Base-by-base conservation (phyloP, 2,329 filamentous ascomycete species). In the Huntiella omanensis region DNA sequence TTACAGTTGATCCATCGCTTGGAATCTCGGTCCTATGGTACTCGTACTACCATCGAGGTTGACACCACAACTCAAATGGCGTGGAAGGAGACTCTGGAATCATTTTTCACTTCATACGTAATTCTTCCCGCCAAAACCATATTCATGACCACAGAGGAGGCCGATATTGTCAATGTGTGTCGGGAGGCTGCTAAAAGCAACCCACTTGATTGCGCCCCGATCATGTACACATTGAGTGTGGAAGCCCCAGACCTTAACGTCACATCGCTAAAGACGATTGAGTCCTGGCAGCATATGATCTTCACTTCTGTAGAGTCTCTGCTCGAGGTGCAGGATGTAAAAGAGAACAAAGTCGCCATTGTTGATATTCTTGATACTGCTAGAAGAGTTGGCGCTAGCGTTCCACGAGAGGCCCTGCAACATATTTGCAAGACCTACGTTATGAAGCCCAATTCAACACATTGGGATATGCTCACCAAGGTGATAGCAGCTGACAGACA, bases 31-130 rank as follows among this genome's bases (percentile, higher is more conserved):
- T 15, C 45, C 6, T 42, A 50, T 41, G 12, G 19, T 16, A 39
- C 41, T 5, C 13, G 35, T 5, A 28, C 40, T 22, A 43, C 42
- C 11, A 33, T 33, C 4, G 44, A 50, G n/a, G 11, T 40, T 3
- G 32, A 36, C 11, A 41, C 49, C n/a, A 22, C 13, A 16, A 40
- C 37, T n/a, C 45, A 45, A 35, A 15, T 33, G 3, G 12, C 45
- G 2, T 76, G 72, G 73, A 56, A 58, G 1, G 54, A 55, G 3
- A 66, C 68, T 38, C 56, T 75, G 1, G 62, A 66, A 43, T 60
- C 56, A 2, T 70, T 75, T 42, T 59, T 75, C 53, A 64, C 65
- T 39, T 62, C 62, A 32, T 70, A 65, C 52, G 58, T 76, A 47
- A 64, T 74, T 40, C 61, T 71, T 2, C 71, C 71, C 1, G 66